Conservation (phyloP, 1,139 yeast species). For the Yamadazyma buinensis region DNA sequence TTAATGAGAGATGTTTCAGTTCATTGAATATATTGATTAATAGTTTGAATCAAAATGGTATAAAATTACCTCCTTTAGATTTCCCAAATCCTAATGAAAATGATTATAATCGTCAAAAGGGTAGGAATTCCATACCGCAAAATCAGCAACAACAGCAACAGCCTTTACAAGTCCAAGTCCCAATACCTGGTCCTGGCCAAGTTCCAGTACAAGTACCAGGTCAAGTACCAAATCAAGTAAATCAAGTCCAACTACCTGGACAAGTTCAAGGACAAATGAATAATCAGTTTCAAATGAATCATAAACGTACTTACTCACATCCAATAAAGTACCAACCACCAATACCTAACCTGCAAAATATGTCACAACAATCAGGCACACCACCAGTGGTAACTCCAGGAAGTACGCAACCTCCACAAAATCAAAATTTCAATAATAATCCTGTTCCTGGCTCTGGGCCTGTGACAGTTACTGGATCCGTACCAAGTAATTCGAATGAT, state of each 20-base stretch:
- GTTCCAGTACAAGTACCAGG: neutral
- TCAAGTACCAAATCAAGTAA: neutral
- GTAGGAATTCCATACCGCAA: too few relatives aligned
- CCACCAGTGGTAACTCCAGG: neutral
- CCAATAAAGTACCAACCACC: neutral
- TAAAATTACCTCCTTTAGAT: constrained; percentile 63
- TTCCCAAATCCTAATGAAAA: constrained; percentile 39
- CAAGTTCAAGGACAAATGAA: neutral
- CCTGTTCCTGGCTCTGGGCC: constrained; percentile 1
- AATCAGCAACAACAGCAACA: neutral
- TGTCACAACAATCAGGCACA: too few relatives aligned
- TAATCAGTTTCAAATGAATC: too few relatives aligned
- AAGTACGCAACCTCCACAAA: neutral
- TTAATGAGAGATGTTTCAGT: constrained; percentile 53
- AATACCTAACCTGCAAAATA: too few relatives aligned
- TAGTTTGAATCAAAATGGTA: constrained; percentile 54
- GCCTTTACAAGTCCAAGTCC: neutral
- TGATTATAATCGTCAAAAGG: neutral
- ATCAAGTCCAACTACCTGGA: neutral
- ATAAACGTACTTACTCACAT: neutral
- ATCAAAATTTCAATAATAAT: neutral
- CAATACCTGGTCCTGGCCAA: neutral
- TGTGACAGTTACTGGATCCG: constrained; percentile 2
- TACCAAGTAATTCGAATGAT: constrained; percentile 16
- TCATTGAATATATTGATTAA: constrained; percentile 49